phyloP scores from a whole-genome alignment of 768 basidiomycete genomes.

The Amanita muscaria region DNA sequence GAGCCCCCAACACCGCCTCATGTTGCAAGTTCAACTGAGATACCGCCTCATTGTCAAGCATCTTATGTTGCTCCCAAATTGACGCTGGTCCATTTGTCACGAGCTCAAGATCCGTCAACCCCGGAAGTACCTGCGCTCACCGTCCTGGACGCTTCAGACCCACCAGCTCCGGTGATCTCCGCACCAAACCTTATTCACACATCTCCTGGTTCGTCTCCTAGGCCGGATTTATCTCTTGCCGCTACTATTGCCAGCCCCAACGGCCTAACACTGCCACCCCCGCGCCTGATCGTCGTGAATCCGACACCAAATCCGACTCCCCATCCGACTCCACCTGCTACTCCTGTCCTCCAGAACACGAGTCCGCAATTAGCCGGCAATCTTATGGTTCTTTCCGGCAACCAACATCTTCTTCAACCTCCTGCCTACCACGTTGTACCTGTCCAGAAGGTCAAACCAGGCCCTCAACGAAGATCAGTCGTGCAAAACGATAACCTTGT shows the following conservation, averaged over 20 bases:
- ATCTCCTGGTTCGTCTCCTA: slow-evolving; percentile 3
- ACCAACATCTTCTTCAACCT: slow-evolving; percentile 8
- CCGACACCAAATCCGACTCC: slow-evolving; percentile 73
- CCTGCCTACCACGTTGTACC: slow-evolving; percentile 5
- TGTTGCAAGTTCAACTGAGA: not conserved
- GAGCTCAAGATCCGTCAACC: slow-evolving; percentile 7
- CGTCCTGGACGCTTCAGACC: slow-evolving; percentile 6
- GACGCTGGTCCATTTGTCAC: not conserved
- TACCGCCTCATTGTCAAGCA: not conserved
- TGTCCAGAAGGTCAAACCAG: not conserved
- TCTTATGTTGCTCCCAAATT: not conserved
- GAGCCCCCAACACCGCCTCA: slow-evolving; percentile 1
- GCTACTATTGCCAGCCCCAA: slow-evolving; percentile 11
- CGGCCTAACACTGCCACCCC: slow-evolving; percentile 22
- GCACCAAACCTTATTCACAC: slow-evolving; percentile 3
- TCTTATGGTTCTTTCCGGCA: slow-evolving; percentile 1
- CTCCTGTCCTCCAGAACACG: slow-evolving; percentile 33
- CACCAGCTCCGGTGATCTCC: slow-evolving; percentile 6
- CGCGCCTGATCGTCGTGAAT: slow-evolving; percentile 59
- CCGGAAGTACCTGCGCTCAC: slow-evolving; percentile 8
- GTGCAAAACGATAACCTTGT: not conserved
- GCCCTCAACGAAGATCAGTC: not conserved
- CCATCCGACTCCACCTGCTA: slow-evolving; percentile 72
- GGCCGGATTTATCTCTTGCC: slow-evolving; percentile 8
- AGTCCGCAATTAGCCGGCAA: not conserved